A percentile compares a stretch with the other conserved stretches of the same genome.
Conservation (phyloP, 352 stramenopile species). For the Globisporangium nodosum region DNA sequence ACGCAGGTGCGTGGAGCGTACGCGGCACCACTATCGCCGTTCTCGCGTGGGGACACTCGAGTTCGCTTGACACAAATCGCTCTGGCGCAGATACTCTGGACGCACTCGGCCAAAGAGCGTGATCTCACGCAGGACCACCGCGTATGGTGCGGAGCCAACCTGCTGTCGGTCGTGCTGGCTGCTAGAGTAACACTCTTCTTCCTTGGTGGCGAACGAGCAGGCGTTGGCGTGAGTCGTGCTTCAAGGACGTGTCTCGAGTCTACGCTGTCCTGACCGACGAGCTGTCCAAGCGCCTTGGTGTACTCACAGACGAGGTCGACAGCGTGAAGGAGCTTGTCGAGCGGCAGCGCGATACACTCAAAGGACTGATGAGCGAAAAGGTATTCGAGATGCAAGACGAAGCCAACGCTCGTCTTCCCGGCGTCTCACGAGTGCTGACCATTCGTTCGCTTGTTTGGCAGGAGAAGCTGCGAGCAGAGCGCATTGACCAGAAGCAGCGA, state of each 20-base stretch:
- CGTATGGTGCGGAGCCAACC: slow-evolving; percentile 15
- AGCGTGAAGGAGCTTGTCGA: neutral
- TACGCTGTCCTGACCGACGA: slow-evolving; percentile 8
- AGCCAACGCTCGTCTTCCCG: neutral
- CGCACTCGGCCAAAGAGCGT: slow-evolving; percentile 8
- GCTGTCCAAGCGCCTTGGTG: neutral
- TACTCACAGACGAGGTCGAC: neutral
- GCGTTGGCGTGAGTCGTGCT: slow-evolving; percentile 19
- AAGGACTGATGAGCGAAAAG: slow-evolving; percentile 18
- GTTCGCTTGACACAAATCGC: neutral
- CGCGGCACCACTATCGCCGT: neutral
- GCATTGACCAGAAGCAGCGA: slow-evolving; percentile 14
- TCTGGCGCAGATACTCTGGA: slow-evolving; percentile 19
- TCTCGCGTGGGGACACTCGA: neutral
- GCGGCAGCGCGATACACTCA: slow-evolving; percentile 6
- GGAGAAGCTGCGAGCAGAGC: slow-evolving; percentile 22
- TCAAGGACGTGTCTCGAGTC: slow-evolving; percentile 13
- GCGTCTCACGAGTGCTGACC: neutral
- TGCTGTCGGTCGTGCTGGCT: neutral
- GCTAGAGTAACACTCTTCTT: neutral
- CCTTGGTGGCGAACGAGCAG: slow-evolving; percentile 5
- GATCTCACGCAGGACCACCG: slow-evolving; percentile 16
- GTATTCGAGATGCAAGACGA: slow-evolving; percentile 4
- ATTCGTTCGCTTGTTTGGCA: neutral
- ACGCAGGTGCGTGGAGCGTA: slow-evolving; percentile 3